Base-by-base conservation (phyloP, 306 rosid species). In the Sesbania bispinosa region DNA sequence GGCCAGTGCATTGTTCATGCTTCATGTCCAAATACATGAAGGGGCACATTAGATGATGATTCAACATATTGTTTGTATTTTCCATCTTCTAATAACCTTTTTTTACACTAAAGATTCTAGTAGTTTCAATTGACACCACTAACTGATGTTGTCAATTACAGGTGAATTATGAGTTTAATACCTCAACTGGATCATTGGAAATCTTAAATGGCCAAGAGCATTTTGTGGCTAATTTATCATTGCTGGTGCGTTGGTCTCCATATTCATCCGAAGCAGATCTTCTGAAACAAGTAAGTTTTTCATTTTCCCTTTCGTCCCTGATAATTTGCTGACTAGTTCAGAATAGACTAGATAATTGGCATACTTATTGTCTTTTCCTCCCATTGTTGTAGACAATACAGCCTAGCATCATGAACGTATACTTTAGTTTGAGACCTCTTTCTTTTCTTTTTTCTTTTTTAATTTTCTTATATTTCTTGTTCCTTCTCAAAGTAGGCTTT, bases 181-280 rank as follows among this genome's bases (percentile, higher is more conserved):
- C 78, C 30, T 62, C 84, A 51, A 80, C 85, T 76, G 83, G 77
- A 11, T 61, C 62, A 18, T 73, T 86, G 80, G 81, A 87, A 35
- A 73, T 80, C 35, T 77, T 91, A 83, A 83, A 87, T 62, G 92
- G 90, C 5, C 70, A 54, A 63, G 95, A 87, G 27, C 89, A 85
- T 82, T 90, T 84, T 67, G 20, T 64, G 69, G 39, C 87, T 30
- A 94, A 94, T 85, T 87, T 94, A 65, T 75, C 87, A 61, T 58
- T 79, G 83, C 71, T 94, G 68, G 58, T 94, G 78, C 80, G 77
- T 27, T 94, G 97, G 98, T 89, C 98, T 45, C 98, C 97, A 39
- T 94, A 84, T 80, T 86, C 89, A 36, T 84, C 95, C 10, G 98
- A 94, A 68, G 66, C 92, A 30, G 95, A 87, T 73, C 97, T 94